Percentiles rank a stretch among this genome's conserved stretches.
These are phyloP conservation scores for Tuber indicum DNA, from an alignment of 495 filamentous ascomycete genomes.

Conservation along the genomic window DNA sequence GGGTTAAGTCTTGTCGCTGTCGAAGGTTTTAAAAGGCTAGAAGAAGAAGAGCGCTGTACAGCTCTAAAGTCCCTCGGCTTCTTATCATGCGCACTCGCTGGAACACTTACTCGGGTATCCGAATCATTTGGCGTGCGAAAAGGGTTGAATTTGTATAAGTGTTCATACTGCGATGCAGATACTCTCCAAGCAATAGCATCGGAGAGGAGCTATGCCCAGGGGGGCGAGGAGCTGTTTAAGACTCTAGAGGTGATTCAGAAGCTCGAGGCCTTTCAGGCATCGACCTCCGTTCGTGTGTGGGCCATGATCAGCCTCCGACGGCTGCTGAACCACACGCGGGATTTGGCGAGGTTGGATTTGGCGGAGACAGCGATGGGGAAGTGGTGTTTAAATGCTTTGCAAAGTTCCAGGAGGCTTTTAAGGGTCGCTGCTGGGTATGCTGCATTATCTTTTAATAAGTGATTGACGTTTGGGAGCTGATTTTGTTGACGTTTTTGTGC, in stretches of 20 bases:
- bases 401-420: constrained; percentile 77
- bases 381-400: constrained; percentile 71
- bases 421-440: constrained; percentile 68
- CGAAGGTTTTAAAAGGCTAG: constrained; percentile 31
- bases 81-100: constrained; percentile 47
- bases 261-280: constrained; percentile 54
- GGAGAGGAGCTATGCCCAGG: constrained; percentile 32
- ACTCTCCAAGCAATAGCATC: constrained; percentile 36
- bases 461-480: constrained; percentile 7
- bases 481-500: constrained; percentile 38
- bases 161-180: constrained; percentile 45
- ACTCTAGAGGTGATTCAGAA: constrained; percentile 55
- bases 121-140: constrained; percentile 18
- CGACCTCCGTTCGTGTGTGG: constrained; percentile 57
- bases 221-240: constrained; percentile 48
- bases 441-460: constrained; percentile 4
- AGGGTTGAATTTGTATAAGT: constrained; percentile 35
- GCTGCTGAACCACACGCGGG: constrained; percentile 57
- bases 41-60: constrained; percentile 30
- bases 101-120: constrained; percentile 37
- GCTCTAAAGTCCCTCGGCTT: constrained; percentile 43
- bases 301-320: constrained; percentile 67
- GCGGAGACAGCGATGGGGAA: constrained; percentile 60
- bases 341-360: constrained; percentile 56
- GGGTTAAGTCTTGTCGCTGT: constrained; percentile 27